Base-by-base conservation (phyloP, 2,329 filamentous ascomycete genomes). In the Ophiostoma ulmi region DNA sequence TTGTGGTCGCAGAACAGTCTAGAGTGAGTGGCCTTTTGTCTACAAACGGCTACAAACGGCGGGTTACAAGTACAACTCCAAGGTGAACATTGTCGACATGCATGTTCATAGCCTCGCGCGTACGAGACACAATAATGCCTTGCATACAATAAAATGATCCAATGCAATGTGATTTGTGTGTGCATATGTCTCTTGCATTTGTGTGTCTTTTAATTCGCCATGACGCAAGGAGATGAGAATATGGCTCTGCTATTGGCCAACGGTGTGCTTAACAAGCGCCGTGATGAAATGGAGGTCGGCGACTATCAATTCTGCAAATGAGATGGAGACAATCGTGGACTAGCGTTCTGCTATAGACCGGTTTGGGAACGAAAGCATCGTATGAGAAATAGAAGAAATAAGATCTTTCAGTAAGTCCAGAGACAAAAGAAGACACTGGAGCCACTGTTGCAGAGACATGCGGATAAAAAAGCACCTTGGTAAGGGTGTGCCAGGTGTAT, bases 201-300 rank as follows among this genome's bases (percentile, higher is more conserved):
- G 35, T 14, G 36, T 65, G 36, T 41, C 35, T 22, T 8, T 39
- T 11, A 36, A n/a, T 35, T 17, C 17, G 58, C 58, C 14, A 36
- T 63, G 58, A 63, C 36, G 63, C 63, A 65, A 39, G 35, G 63
- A 22, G 35, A 22, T 4, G 13, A 38, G 35, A 38, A 38, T 64
- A 20, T 38, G 61, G 35, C 63, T 3, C 36, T 65, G 63, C 63
- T 6, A 65, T 65, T 65, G 63, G 63, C n/a, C 63, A 22, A 26
- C 17, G 10, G 36, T 65, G 63, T 65, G 63, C 63, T 41, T 0
- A 20, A 64, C 63, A 65, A 65, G 63, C 63, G 63, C 63, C 63
- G 63, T 65, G 63, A 65, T 65, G 63, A 65, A 20, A 26, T 65
- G 35, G 63, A 39, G 35, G 63, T 65, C 63, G 63, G 63, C 63